phyloP scores from a whole-genome alignment of 2,329 filamentous ascomycete species.

The Xylariaceae sp. region DNA sequence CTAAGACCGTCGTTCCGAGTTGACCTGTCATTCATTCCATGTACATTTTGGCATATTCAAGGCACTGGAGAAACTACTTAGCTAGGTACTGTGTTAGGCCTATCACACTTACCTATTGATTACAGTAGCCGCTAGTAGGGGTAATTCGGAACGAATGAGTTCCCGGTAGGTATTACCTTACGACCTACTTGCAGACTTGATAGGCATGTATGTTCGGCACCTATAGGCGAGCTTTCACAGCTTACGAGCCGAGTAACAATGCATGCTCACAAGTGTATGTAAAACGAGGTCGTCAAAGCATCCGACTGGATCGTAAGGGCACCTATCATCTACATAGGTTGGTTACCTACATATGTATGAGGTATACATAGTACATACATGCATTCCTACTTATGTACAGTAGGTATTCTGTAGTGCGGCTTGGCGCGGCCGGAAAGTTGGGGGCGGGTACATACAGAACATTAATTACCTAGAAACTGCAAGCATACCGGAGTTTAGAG shows the following conservation, averaged over 20 bases:
- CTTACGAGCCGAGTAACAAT: neutral
- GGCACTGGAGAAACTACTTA: neutral
- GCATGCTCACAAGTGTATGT: neutral
- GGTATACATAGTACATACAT: no score
- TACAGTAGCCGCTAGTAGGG: neutral
- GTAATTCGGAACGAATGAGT: neutral
- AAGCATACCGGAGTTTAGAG: neutral
- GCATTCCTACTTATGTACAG: no score
- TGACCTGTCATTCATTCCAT: neutral
- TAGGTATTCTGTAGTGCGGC: neutral
- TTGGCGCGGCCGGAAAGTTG: constrained; percentile 20
- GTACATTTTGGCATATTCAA: neutral
- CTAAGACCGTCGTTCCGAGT: neutral
- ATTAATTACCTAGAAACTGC: neutral
- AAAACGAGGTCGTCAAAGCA: constrained; percentile 28
- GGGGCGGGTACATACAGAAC: constrained; percentile 2
- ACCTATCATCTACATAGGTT: constrained; percentile 22
- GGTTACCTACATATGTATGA: no score
- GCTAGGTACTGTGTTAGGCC: neutral
- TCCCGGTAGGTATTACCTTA: neutral
- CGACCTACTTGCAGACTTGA: no score
- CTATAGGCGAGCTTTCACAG: neutral
- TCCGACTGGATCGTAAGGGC: constrained; percentile 32
- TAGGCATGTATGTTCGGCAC: neutral
- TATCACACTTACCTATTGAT: neutral